Conservation (phyloP, 192 early-diverging fungal species). For the Coemansia furcata region DNA sequence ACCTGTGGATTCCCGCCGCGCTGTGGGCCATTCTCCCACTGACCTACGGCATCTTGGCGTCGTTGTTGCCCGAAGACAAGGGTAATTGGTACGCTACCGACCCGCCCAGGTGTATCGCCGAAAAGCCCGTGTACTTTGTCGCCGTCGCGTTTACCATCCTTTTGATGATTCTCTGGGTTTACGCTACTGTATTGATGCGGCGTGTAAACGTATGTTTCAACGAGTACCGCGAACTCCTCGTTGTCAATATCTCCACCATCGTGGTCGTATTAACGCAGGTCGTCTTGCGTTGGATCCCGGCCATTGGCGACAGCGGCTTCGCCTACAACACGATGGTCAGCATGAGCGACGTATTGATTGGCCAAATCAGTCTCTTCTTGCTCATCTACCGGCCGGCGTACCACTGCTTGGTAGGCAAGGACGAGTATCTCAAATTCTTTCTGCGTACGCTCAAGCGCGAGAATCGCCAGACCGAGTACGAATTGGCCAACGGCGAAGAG, state of each 20-base stretch:
- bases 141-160: constrained; percentile 20
- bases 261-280: constrained; percentile 27
- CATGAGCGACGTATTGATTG: constrained; percentile 27
- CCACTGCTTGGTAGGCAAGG: constrained; percentile 19
- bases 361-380: constrained; percentile 22
- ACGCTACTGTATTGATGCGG: constrained; percentile 21
- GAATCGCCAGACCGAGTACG: constrained; percentile 27
- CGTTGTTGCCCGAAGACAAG: constrained; percentile 15
- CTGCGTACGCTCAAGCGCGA: constrained; percentile 24
- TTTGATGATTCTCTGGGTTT: constrained; percentile 17
- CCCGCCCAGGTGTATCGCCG: constrained; percentile 23
- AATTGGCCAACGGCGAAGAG: constrained; percentile 39
- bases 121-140: constrained; percentile 38
- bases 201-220: constrained; percentile 34
- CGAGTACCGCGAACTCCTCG: constrained; percentile 38
- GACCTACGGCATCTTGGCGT: constrained; percentile 30
- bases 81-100: constrained; percentile 10
- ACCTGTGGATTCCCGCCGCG: constrained; percentile 19
- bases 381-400: constrained; percentile 21
- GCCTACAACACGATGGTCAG: constrained; percentile 35
- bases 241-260: constrained; percentile 13
- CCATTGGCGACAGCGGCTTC: constrained; percentile 25
- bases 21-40: constrained; percentile 11
- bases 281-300: constrained; percentile 36
- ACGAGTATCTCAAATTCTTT: constrained; percentile 27